Evolutionary conservation across 768 basidiomycete genomes (phyloP).

Genomic region (Suillus bovinus): DNA sequence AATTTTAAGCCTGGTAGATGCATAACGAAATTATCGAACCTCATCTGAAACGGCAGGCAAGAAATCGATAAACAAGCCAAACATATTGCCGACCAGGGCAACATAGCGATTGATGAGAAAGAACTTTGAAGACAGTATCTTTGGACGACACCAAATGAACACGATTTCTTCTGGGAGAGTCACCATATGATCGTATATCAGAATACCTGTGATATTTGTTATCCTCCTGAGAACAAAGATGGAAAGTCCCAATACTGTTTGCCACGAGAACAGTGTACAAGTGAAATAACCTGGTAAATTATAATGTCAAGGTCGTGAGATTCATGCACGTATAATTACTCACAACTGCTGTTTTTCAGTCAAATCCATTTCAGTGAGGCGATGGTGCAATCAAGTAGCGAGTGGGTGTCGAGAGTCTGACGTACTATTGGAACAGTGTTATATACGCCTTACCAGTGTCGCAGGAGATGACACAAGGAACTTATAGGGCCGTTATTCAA

Average conservation of each 20-base stretch:
- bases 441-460: too few species aligned
- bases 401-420: too few species aligned
- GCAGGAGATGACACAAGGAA: too few species aligned
- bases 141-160: slow-evolving; percentile 46
- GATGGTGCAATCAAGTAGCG: too few species aligned
- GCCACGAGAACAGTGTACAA: slow-evolving; percentile 4
- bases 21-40: neutral
- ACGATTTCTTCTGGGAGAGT: slow-evolving; percentile 39
- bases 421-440: too few species aligned
- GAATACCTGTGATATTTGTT: slow-evolving; percentile 19
- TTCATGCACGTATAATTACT: neutral
- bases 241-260: slow-evolving; percentile 2
- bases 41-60: slow-evolving; percentile 12
- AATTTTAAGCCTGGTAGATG: neutral
- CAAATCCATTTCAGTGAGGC: too few species aligned
- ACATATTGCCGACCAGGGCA: slow-evolving; percentile 41
- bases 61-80: slow-evolving; percentile 30
- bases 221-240: neutral
- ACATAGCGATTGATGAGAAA: slow-evolving; percentile 55
- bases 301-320: too few species aligned
- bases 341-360: neutral
- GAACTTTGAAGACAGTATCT: slow-evolving; percentile 38
- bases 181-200: slow-evolving; percentile 32
- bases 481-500: too few species aligned
- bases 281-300: slow-evolving; percentile 7